These are phyloP conservation scores for Zarea fungicola DNA, from an alignment of 2,329 filamentous ascomycete species.

Conservation along the genomic window DNA sequence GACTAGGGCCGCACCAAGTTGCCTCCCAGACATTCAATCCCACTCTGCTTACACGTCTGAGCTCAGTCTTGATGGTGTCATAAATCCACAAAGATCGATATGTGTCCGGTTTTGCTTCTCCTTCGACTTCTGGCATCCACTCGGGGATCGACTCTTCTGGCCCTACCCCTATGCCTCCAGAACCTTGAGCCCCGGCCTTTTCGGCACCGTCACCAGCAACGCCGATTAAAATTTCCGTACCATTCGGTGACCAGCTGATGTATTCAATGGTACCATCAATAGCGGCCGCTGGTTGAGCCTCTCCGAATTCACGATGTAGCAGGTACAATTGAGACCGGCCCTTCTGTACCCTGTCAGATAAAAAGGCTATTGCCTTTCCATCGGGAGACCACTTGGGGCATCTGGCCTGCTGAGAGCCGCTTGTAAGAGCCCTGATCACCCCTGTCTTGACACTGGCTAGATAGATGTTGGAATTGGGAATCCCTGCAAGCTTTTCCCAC, in stretches of 20 bases:
- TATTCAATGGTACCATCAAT: background rate
- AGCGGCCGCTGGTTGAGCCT: background rate
- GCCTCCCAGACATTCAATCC: background rate
- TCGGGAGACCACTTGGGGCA: background rate
- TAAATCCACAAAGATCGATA: background rate
- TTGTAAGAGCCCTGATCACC: background rate
- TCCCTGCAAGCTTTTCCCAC: background rate
- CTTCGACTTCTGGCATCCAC: background rate
- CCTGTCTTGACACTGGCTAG: background rate
- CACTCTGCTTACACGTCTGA: background rate
- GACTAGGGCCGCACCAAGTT: background rate
- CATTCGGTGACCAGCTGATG: background rate
- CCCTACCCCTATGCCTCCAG: background rate
- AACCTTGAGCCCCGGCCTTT: background rate
- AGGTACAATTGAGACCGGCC: background rate
- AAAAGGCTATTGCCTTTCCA: background rate
- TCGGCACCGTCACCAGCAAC: background rate
- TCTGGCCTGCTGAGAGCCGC: too few relatives aligned
- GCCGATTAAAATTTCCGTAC: background rate
- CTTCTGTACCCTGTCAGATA: background rate
- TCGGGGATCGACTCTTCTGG: background rate
- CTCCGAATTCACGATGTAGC: background rate
- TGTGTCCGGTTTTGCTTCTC: background rate
- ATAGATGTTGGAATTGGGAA: background rate
- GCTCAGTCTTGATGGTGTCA: background rate